Evolutionary conservation across 2,329 filamentous ascomycete species (phyloP).

Genomic region (Xylaria sp.): DNA sequence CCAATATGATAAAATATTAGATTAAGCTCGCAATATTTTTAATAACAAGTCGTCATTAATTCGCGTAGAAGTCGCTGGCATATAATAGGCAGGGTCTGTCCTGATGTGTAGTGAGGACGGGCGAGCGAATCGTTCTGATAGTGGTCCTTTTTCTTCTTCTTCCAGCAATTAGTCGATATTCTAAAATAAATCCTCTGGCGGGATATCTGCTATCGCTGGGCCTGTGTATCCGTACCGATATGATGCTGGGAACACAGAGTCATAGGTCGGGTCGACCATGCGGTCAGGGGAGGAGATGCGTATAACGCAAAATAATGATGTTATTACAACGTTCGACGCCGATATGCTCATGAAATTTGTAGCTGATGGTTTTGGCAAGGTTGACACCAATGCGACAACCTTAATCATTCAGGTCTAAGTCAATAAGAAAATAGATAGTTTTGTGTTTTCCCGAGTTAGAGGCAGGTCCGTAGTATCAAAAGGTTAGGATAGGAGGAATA

Average conservation of each 20-base stretch:
- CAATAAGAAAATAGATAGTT: background rate
- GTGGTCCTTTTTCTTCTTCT: slow-evolving; percentile 7
- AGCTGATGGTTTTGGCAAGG: background rate
- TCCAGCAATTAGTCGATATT: background rate
- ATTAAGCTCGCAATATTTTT: background rate
- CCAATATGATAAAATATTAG: background rate
- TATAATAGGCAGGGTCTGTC: background rate
- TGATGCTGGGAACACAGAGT: background rate
- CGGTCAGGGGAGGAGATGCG: background rate
- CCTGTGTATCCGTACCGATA: background rate
- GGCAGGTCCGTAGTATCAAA: slow-evolving; percentile 3
- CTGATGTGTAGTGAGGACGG: background rate
- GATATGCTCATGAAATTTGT: background rate
- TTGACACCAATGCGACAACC: slow-evolving; percentile 1
- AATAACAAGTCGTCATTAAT: background rate
- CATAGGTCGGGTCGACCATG: background rate
- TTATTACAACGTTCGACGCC: background rate
- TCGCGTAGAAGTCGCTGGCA: background rate
- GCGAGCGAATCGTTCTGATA: background rate
- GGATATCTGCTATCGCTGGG: background rate
- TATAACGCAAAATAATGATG: slow-evolving; percentile 2
- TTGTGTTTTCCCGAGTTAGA: slow-evolving; percentile 1
- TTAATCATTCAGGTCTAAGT: background rate
- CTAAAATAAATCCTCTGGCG: background rate
- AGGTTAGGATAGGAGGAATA: background rate